These are phyloP conservation scores for Globisporangium echinulatum DNA, from an alignment of 352 stramenopile species.

Conservation along the genomic window DNA sequence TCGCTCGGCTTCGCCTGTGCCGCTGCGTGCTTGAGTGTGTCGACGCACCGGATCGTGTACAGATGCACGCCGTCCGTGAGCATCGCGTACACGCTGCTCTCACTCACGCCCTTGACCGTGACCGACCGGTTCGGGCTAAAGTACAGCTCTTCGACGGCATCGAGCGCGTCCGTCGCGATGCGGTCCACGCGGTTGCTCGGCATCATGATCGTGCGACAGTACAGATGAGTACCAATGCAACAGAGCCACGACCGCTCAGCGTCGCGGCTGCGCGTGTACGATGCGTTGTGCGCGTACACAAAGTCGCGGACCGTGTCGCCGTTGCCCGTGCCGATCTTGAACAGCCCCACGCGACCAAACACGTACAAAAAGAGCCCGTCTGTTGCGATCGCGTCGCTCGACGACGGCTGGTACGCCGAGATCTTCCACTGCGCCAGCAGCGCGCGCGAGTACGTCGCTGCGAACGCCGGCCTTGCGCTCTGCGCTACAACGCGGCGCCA, in stretches of 20 bases:
- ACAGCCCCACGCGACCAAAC: constrained; percentile 46
- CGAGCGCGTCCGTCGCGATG: constrained; percentile 35
- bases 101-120: constrained; percentile 26
- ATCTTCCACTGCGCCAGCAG: constrained; percentile 65
- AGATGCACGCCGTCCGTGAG: constrained; percentile 53
- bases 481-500: constrained; percentile 23
- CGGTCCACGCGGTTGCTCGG: constrained; percentile 55
- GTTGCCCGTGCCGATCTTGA: constrained; percentile 70
- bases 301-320: constrained; percentile 58
- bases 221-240: constrained; percentile 49
- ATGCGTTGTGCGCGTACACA: constrained; percentile 60
- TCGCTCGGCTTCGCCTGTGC: constrained; percentile 16
- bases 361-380: constrained; percentile 69
- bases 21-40: constrained; percentile 38
- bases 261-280: constrained; percentile 48
- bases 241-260: constrained; percentile 76
- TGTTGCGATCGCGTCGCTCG: constrained; percentile 64
- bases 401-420: constrained; percentile 48
- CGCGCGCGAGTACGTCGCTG: constrained; percentile 46
- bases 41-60: constrained; percentile 59
- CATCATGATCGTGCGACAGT: constrained; percentile 74
- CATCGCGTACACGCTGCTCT: constrained; percentile 70
- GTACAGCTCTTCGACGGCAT: constrained; percentile 45
- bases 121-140: constrained; percentile 35
- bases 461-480: constrained; percentile 17